A percentile compares a stretch with the other conserved stretches of the same genome.
phyloP scores from a whole-genome alignment of 1,284 basidiomycete species.

The Irpex sp. region DNA sequence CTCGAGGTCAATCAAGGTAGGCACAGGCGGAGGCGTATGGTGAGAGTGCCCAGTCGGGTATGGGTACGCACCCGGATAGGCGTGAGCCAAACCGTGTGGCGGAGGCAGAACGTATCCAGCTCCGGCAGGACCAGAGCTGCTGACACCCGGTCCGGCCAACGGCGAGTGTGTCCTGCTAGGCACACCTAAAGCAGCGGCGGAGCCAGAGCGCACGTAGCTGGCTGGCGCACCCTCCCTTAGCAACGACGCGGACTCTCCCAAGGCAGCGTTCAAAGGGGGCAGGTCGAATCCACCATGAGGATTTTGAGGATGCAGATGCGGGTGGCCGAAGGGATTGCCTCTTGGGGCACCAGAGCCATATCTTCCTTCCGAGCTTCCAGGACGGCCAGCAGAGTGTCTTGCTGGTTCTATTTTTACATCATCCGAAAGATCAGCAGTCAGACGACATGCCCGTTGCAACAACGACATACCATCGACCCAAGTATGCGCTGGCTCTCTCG shows the following conservation, averaged over 20 bases:
- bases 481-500: conserved; percentile 4
- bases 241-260: conserved; percentile 27
- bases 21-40: conserved; percentile 31
- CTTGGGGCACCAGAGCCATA: conserved; percentile 17
- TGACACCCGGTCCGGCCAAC: conserved; percentile 32
- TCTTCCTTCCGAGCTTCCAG: conserved; percentile 1
- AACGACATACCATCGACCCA: conserved; percentile 4
- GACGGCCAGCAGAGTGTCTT: conserved; percentile 3
- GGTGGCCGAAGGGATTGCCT: conserved; percentile 23
- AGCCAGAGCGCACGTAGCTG: conserved; percentile 52
- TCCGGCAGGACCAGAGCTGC: conserved; percentile 29
- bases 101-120: conserved; percentile 35
- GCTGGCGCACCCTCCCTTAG: conserved; percentile 1
- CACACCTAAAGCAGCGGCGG: conserved; percentile 31
- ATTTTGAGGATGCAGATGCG: conserved; percentile 18
- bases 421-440: conserved; percentile 4
- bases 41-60: conserved; percentile 20
- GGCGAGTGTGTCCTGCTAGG: conserved; percentile 72
- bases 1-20: conserved; percentile 60
- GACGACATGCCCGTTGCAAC: conserved; percentile 4
- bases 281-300: conserved; percentile 53
- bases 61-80: conserved; percentile 18
- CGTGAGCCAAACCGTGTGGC: conserved; percentile 20
- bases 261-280: conserved; percentile 50
- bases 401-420: conserved; percentile 4